Percentiles rank a stretch among this genome's conserved stretches.
Evolutionary conservation across 2,329 filamentous ascomycete genomes (phyloP).

Genomic region (Tolypocladium tropicale): DNA sequence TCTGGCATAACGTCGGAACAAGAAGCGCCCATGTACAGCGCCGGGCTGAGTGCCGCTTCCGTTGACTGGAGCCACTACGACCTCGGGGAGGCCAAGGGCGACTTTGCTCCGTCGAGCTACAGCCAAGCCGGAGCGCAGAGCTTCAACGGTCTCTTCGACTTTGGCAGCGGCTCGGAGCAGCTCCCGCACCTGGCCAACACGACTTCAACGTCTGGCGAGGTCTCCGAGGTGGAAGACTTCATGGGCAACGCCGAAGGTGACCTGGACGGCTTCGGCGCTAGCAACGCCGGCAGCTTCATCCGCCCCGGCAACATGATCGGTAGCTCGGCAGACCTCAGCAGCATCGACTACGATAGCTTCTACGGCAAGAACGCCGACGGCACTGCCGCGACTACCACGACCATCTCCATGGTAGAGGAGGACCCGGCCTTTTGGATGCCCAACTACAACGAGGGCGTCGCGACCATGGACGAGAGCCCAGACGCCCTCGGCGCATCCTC

Average conservation of each 20-base stretch:
- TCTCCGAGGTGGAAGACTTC: slow-evolving; percentile 56
- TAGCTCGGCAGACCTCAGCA: slow-evolving; percentile 31
- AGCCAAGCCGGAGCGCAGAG: slow-evolving; percentile 41
- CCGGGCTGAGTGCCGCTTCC: slow-evolving; percentile 46
- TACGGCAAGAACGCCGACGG: slow-evolving; percentile 34
- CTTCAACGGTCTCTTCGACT: slow-evolving; percentile 42
- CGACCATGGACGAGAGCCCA: slow-evolving; percentile 24
- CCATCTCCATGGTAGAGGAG: slow-evolving; percentile 40
- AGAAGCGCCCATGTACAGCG: slow-evolving; percentile 51
- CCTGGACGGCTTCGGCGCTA: slow-evolving; percentile 35
- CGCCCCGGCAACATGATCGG: slow-evolving; percentile 34
- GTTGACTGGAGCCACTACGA: slow-evolving; percentile 38
- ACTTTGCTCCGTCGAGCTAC: slow-evolving; percentile 43
- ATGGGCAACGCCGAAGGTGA: slow-evolving; percentile 36
- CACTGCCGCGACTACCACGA: slow-evolving; percentile 26
- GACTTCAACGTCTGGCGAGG: slow-evolving; percentile 55
- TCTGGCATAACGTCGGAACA: slow-evolving; percentile 36
- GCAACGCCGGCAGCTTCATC: slow-evolving; percentile 33
- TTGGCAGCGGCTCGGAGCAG: slow-evolving; percentile 41
- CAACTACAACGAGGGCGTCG: slow-evolving; percentile 30
- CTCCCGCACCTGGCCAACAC: slow-evolving; percentile 43
- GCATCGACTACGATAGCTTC: slow-evolving; percentile 46
- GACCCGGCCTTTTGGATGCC: slow-evolving; percentile 40
- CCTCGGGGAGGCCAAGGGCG: slow-evolving; percentile 31
- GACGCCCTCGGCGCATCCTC: slow-evolving; percentile 20